A percentile compares a stretch with the other conserved stretches of the same genome.
Evolutionary conservation across 495 filamentous ascomycete species (phyloP).

Genomic region (Echria macrotheca): DNA sequence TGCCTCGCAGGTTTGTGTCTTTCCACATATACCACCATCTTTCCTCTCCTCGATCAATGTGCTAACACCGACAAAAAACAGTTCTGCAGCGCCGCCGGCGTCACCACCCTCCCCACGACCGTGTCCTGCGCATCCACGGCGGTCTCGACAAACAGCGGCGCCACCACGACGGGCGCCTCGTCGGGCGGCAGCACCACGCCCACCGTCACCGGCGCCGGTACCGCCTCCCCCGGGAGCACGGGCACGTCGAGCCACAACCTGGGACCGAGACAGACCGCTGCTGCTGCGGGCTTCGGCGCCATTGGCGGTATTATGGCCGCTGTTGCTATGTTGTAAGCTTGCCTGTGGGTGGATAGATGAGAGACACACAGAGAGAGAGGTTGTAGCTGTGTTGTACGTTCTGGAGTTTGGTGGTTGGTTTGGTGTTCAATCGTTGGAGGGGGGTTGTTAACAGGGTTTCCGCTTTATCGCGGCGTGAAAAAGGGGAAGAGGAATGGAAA

Average conservation of each 20-base stretch:
- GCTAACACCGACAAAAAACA: conserved; percentile 11
- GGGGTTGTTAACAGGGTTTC: too few species aligned
- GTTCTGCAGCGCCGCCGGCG: conserved; percentile 31
- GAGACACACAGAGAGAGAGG: too few species aligned
- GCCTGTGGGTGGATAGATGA: background rate
- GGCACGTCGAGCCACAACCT: conserved; percentile 16
- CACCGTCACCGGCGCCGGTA: conserved; percentile 9
- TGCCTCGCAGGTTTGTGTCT: conserved; percentile 20
- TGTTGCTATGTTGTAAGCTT: conserved; percentile 25
- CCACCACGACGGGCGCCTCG: conserved; percentile 16
- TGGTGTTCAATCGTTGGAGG: too few species aligned
- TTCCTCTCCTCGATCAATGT: too few species aligned
- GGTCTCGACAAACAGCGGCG: conserved; percentile 19
- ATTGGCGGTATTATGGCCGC: conserved; percentile 29
- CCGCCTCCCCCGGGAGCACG: background rate
- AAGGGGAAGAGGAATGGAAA: too few species aligned
- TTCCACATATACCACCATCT: too few species aligned
- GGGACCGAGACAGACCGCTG: conserved; percentile 23
- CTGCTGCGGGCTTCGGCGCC: conserved; percentile 26
- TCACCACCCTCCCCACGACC: conserved; percentile 30
- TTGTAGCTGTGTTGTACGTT: too few species aligned
- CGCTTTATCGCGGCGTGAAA: too few species aligned
- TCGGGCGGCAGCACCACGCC: conserved; percentile 19
- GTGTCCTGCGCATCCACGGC: conserved; percentile 27
- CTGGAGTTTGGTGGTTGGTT: too few species aligned